Conservation (phyloP, 2,329 filamentous ascomycete species). For the Monosporascus sp. region DNA sequence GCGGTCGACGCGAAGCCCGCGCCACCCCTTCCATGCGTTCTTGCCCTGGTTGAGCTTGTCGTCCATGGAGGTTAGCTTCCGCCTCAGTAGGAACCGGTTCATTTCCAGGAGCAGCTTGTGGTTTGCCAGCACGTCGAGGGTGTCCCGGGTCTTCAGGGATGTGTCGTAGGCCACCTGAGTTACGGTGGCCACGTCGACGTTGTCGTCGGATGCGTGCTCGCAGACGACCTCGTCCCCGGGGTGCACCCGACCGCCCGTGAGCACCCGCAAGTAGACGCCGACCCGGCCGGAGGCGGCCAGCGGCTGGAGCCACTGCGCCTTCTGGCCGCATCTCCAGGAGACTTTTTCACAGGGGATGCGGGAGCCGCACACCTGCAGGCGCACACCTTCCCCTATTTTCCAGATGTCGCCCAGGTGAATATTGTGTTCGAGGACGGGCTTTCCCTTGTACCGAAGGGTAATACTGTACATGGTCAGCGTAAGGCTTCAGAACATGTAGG, state of each 20-base stretch:
- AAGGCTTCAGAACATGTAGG: neutral
- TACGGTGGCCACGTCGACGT: slow-evolving; percentile 12
- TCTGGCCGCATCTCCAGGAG: slow-evolving; percentile 19
- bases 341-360: slow-evolving; percentile 18
- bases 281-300: slow-evolving; percentile 15
- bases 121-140: slow-evolving; percentile 16
- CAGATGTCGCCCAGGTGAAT: slow-evolving; percentile 18
- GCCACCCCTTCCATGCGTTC: slow-evolving; percentile 17
- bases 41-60: slow-evolving; percentile 10
- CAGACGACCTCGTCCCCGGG: slow-evolving; percentile 13
- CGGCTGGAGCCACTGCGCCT: slow-evolving; percentile 14
- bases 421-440: slow-evolving; percentile 11
- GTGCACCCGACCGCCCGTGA: slow-evolving; percentile 13
- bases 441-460: slow-evolving; percentile 10
- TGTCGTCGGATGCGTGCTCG: slow-evolving; percentile 9
- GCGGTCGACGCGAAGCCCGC: slow-evolving; percentile 9
- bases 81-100: slow-evolving; percentile 12
- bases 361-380: slow-evolving; percentile 16
- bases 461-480: slow-evolving; percentile 1
- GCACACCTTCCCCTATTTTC: slow-evolving; percentile 14
- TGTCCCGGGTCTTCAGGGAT: slow-evolving; percentile 17
- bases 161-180: slow-evolving; percentile 14
- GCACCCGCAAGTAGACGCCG: slow-evolving; percentile 15
- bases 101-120: slow-evolving; percentile 15
- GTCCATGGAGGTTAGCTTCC: slow-evolving; percentile 10